Evolutionary conservation across 2,329 filamentous ascomycete genomes (phyloP).

Genomic region (Aspergillus japonicus): DNA sequence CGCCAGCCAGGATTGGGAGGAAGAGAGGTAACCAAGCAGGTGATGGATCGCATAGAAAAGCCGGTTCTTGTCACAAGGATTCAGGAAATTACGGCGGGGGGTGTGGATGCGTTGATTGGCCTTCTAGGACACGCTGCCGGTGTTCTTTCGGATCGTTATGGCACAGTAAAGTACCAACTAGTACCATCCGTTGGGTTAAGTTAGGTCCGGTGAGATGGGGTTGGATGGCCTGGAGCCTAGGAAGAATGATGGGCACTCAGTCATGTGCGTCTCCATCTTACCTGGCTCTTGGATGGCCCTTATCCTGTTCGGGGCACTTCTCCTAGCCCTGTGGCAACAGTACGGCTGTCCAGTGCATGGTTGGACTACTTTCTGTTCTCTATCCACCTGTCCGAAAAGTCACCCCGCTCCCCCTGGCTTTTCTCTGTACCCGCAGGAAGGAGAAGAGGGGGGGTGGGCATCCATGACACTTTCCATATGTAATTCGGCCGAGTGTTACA

Average conservation of each 20-base stretch:
- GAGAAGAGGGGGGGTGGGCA: neutral
- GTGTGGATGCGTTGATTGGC: slow-evolving; percentile 12
- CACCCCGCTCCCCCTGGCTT: neutral
- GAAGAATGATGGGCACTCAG: neutral
- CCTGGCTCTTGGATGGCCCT: neutral
- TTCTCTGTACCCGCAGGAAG: neutral
- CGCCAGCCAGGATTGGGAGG: neutral
- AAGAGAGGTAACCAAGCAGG: neutral
- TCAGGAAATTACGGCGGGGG: slow-evolving; percentile 16
- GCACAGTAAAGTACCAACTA: neutral
- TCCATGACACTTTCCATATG: neutral
- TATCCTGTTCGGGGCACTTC: slow-evolving; percentile 5
- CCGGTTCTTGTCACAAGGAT: slow-evolving; percentile 11
- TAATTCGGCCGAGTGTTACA: neutral
- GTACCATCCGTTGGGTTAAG: neutral
- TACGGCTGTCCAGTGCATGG: neutral
- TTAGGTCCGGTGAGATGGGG: neutral
- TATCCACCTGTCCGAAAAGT: neutral
- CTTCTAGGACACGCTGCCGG: slow-evolving; percentile 1
- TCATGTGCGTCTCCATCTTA: neutral
- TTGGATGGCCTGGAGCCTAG: neutral
- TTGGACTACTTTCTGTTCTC: neutral
- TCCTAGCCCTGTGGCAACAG: slow-evolving; percentile 12
- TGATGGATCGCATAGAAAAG: neutral
- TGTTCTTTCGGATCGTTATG: slow-evolving; percentile 1